These are phyloP conservation scores for Coniochaeta hoffmannii DNA, from an alignment of 2,329 filamentous ascomycete genomes.

Conservation along the genomic window DNA sequence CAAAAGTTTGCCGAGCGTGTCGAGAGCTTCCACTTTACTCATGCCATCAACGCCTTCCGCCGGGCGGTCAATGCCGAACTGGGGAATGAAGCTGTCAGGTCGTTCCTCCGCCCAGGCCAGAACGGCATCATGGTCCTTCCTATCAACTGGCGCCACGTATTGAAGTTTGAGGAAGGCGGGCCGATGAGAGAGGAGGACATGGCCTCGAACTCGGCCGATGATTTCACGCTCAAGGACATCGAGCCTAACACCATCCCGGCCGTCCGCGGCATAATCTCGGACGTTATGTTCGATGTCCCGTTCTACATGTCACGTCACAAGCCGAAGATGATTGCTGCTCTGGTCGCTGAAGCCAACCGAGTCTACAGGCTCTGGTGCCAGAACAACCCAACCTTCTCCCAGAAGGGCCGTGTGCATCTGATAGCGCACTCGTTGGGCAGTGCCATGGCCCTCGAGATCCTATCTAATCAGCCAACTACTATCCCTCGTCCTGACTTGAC, in stretches of 20 bases:
- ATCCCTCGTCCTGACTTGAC: conserved; percentile 45
- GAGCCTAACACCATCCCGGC: conserved; percentile 85
- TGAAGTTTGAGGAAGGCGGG: conserved; percentile 79
- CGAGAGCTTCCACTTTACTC: conserved; percentile 95
- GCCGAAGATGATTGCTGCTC: conserved; percentile 83
- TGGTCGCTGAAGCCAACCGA: conserved; percentile 84
- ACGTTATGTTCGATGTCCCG: conserved; percentile 97
- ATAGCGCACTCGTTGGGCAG: conserved; percentile 92
- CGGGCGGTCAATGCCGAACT: conserved; percentile 82
- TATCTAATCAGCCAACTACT: conserved; percentile 78
- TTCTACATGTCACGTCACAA: conserved; percentile 98
- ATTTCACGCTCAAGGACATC: conserved; percentile 72
- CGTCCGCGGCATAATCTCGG: conserved; percentile 88
- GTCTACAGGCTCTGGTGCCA: conserved; percentile 93
- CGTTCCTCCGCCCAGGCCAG: conserved; percentile 66
- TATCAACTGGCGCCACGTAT: conserved; percentile 83
- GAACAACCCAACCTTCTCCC: conserved; percentile 82
- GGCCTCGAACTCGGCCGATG: conserved; percentile 46
- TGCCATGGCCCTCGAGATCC: conserved; percentile 86
- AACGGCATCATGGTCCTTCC: conserved; percentile 92
- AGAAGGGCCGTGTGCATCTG: conserved; percentile 78
- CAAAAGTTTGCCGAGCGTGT: conserved; percentile 93
- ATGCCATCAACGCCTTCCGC: conserved; percentile 86
- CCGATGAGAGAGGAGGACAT: conserved; percentile 48
- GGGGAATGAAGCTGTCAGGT: conserved; percentile 63